phyloP scores from a whole-genome alignment of 345 rosid species.

The Boechera stricta region DNA sequence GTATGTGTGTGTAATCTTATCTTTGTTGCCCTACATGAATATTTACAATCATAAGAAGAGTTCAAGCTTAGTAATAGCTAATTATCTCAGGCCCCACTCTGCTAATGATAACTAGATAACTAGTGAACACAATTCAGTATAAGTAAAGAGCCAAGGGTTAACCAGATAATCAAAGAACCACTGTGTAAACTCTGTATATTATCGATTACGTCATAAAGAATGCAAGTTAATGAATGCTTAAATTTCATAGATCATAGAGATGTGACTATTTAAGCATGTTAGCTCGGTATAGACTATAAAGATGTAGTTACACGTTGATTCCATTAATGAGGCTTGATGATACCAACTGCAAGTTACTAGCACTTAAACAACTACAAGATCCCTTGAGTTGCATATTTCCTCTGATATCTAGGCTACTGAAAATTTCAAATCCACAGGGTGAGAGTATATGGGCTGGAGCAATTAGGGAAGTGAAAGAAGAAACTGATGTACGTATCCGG shows the following conservation, averaged over 20 bases:
- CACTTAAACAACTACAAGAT: not conserved
- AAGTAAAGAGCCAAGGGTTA: not conserved
- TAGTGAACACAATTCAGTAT: not conserved
- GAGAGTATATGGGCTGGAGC: conserved; percentile 25
- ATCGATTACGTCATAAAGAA: not conserved
- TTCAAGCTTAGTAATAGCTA: not conserved
- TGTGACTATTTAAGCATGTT: not conserved
- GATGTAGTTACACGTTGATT: not conserved
- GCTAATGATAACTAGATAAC: not conserved
- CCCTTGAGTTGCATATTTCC: not conserved
- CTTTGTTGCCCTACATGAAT: not conserved
- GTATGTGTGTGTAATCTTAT: not conserved
- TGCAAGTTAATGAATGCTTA: not conserved
- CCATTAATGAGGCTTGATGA: not conserved
- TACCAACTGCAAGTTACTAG: not conserved
- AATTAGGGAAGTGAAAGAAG: conserved; percentile 24
- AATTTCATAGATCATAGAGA: not conserved
- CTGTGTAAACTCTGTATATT: not conserved
- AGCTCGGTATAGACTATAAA: not conserved
- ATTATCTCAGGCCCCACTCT: not conserved
- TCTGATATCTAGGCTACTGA: not conserved
- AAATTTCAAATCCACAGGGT: not conserved
- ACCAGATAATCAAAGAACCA: not conserved
- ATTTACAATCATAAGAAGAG: not conserved
- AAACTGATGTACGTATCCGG: not conserved